Evolutionary conservation across 2,329 filamentous ascomycete genomes (phyloP).

Genomic region (Trichophyton equinum): DNA sequence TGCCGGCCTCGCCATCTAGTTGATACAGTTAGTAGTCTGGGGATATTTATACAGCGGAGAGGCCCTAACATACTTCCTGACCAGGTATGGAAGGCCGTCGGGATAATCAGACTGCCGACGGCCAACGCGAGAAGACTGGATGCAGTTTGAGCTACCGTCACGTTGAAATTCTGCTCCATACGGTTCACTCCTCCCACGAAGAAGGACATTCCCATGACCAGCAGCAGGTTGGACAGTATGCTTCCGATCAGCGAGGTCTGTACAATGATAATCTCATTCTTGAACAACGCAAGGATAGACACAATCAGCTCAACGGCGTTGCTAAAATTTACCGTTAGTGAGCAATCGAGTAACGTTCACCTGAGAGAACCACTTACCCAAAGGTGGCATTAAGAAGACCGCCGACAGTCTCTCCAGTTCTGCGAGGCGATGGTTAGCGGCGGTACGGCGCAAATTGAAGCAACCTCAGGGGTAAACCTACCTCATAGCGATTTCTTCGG

Average conservation of each 20-base stretch:
- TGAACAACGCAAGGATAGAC: conserved; percentile 65
- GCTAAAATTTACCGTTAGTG: neutral
- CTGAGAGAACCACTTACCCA: conserved; percentile 34
- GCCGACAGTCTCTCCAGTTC: conserved; percentile 70
- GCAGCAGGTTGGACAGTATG: conserved; percentile 78
- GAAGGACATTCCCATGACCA: conserved; percentile 87
- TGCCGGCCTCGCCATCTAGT: conserved; percentile 34
- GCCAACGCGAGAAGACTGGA: conserved; percentile 67
- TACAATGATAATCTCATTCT: conserved; percentile 68
- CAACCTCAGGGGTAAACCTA: conserved; percentile 21
- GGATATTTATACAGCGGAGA: neutral
- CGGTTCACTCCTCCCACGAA: conserved; percentile 80
- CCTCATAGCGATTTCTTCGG: conserved; percentile 63
- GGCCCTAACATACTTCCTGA: neutral
- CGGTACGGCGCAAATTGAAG: neutral
- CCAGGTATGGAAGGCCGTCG: conserved; percentile 2
- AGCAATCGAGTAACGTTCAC: neutral
- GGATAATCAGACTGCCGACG: conserved; percentile 50
- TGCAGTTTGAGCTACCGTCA: conserved; percentile 80
- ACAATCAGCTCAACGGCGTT: conserved; percentile 87
- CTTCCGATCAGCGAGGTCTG: conserved; percentile 86
- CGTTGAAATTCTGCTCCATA: conserved; percentile 77
- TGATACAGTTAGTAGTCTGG: conserved; percentile 53
- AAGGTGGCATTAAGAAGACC: conserved; percentile 85
- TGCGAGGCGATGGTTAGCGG: conserved; percentile 10